phyloP scores from a whole-genome alignment of 805 yeast species.

The Naumovozyma baii region DNA sequence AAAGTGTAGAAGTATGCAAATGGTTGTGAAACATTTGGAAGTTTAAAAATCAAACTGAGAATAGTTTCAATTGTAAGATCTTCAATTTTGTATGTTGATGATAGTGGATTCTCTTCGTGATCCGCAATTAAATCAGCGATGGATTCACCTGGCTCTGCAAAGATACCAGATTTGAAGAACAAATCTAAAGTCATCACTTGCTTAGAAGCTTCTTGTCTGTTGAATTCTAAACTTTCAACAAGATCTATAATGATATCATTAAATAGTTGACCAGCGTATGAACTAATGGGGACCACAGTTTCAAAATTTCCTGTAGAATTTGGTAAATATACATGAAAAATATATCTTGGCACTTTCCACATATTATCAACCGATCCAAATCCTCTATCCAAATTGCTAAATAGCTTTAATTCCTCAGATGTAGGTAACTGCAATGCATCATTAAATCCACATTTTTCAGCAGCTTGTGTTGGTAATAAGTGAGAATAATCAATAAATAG shows the following conservation, averaged over 20 bases:
- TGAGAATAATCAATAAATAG: conserved; percentile 33
- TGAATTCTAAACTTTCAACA: conserved; percentile 74
- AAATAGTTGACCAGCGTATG: conserved; percentile 51
- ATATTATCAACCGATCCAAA: conserved; percentile 49
- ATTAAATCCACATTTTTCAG: conserved; percentile 23
- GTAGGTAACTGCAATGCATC: conserved; percentile 31
- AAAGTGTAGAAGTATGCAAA: conserved; percentile 76
- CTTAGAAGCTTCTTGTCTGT: conserved; percentile 76
- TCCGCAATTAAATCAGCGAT: conserved; percentile 54
- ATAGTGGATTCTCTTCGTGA: conserved; percentile 32
- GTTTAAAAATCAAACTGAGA: conserved; percentile 62
- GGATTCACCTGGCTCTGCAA: conserved; percentile 66
- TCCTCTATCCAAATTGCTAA: conserved; percentile 29
- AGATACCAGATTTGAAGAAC: conserved; percentile 57
- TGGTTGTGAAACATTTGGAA: conserved; percentile 59
- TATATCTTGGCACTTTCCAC: conserved; percentile 56
- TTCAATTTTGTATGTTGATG: conserved; percentile 82
- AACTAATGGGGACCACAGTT: conserved; percentile 49
- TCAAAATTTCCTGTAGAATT: conserved; percentile 44
- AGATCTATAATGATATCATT: conserved; percentile 70
- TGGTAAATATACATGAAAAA: conserved; percentile 51
- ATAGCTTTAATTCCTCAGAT: conserved; percentile 27
- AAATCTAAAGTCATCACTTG: conserved; percentile 68
- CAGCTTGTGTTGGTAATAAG: conserved; percentile 29
- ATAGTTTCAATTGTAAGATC: conserved; percentile 80